phyloP scores from a whole-genome alignment of 2,329 filamentous ascomycete species.

The Westerdykella ornata region DNA sequence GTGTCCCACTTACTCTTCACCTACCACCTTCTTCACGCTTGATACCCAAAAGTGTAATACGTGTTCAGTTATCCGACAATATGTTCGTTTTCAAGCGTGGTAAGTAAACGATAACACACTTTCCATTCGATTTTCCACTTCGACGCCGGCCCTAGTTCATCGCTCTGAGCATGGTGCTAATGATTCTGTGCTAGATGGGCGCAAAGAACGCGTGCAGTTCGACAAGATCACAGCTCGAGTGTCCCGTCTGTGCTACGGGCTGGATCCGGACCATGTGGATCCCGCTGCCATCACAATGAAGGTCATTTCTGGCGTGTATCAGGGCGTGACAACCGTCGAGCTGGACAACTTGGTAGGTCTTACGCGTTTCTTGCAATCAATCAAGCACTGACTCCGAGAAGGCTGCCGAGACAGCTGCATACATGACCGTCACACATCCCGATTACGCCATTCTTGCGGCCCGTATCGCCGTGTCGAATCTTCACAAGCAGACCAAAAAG shows the following conservation, averaged over 20 bases:
- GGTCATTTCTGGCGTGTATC: slow-evolving; percentile 98
- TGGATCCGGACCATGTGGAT: slow-evolving; percentile 93
- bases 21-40: slow-evolving; percentile 12
- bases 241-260: slow-evolving; percentile 92
- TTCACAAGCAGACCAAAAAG: slow-evolving; percentile 99
- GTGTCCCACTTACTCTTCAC: slow-evolving; percentile 9
- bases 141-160: not conserved
- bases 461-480: slow-evolving; percentile 96
- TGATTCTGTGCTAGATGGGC: slow-evolving; percentile 63
- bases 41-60: slow-evolving; percentile 23
- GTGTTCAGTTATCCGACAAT: slow-evolving; percentile 20
- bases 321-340: slow-evolving; percentile 93
- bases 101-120: slow-evolving; percentile 20
- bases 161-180: slow-evolving; percentile 15
- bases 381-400: slow-evolving; percentile 36
- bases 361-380: slow-evolving; percentile 9
- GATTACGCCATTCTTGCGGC: slow-evolving; percentile 98
- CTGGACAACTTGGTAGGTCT: slow-evolving; percentile 84
- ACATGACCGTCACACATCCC: slow-evolving; percentile 99
- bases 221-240: slow-evolving; percentile 99
- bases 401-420: slow-evolving; percentile 97
- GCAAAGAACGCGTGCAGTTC: slow-evolving; percentile 99
- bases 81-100: slow-evolving; percentile 42
- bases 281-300: slow-evolving; percentile 98
- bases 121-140: not conserved